phyloP scores from a whole-genome alignment of 345 rosid genomes.

The Eucalyptus sp. region DNA sequence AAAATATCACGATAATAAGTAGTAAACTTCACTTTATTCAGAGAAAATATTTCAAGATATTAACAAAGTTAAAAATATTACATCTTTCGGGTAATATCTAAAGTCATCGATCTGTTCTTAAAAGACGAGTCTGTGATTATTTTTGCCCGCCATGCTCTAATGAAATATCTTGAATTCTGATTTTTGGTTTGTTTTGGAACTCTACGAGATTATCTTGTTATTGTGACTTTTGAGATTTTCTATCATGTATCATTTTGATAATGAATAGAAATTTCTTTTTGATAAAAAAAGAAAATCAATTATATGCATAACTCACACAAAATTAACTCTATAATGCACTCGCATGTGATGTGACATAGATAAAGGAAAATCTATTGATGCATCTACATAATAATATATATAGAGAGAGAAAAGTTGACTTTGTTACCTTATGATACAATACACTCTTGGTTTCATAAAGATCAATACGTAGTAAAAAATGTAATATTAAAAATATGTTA shows the following conservation, averaged over 20 bases:
- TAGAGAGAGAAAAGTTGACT: not conserved
- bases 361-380: not conserved
- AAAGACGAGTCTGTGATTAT: too few species aligned
- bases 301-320: not conserved
- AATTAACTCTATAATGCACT: not conserved
- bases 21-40: not conserved
- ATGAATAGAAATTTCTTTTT: too few species aligned
- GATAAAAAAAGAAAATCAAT: not conserved
- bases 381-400: too few species aligned
- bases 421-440: not conserved
- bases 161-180: fast-evolving
- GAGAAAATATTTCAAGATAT: too few species aligned
- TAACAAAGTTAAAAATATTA: not conserved
- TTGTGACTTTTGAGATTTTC: too few species aligned
- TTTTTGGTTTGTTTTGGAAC: too few species aligned
- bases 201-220: too few species aligned
- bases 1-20: not conserved
- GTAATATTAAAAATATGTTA: not conserved
- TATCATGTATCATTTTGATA: too few species aligned
- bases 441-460: not conserved
- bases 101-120: too few species aligned
- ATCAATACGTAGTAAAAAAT: not conserved
- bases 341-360: not conserved
- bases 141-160: too few species aligned
- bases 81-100: not conserved